Base-by-base conservation (phyloP, 2,329 filamentous ascomycete genomes). In the Paraconiothyrium brasiliense region DNA sequence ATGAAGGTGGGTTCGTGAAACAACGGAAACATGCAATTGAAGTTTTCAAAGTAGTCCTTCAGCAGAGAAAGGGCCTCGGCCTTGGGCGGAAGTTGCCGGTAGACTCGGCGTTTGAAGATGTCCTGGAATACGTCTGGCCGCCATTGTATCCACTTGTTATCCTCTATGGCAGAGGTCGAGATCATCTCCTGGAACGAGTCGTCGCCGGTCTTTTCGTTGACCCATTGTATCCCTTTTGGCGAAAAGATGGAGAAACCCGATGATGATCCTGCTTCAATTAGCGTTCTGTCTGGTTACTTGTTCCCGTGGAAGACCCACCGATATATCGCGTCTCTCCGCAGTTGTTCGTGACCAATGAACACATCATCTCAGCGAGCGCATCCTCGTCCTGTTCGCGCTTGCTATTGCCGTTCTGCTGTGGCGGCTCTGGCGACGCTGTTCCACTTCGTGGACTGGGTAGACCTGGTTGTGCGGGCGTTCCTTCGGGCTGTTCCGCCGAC, bases 181-280 rank as follows among this genome's bases (percentile, higher is more conserved):
- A 99, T 97, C 92, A 97, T 98, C 59, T 92, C 87, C 76, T 97
- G 92, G 79, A 99, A 99, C 0, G 93, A 96, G 24, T 86, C 89
- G 75, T 99, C 95, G n/a, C 95, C 95, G 2, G 94, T 98, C 83
- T 96, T 97, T 69, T 95, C 90, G 72, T 97, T 98, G 57, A 99
- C 94, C 95, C 95, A 99, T 78, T 97, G 91, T 57, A 99, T 97
- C 48, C 95, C 95, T 77, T 97, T 97, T 14, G 94, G 95, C 0
- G 94, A 98, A 82, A 99, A 98, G 71, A 99, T 99, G 58, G 94
- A 98, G 79, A 98, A 98, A 3, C 95, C 95, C 2, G 95, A 99
- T 0, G 94, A 98, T 0, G 94, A 97, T 30, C 94, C 92, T 95
- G 62, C 20, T 41, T 35, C 46, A 71, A 79, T 75, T 67, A 67